Evolutionary conservation across 257 asterid genomes (phyloP).

Genomic region (Solanum pimpinellifolium): DNA sequence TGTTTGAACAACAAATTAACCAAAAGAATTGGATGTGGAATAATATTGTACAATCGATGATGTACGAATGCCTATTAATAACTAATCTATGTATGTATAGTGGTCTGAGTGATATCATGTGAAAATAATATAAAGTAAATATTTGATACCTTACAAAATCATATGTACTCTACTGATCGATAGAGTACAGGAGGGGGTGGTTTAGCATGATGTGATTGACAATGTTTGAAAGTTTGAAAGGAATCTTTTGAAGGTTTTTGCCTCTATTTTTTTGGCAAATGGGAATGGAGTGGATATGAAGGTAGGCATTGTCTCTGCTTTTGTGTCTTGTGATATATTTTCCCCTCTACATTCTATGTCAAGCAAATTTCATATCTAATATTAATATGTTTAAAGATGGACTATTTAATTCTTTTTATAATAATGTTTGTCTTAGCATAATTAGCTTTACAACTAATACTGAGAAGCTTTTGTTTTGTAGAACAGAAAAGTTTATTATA

Average conservation of each 20-base stretch:
- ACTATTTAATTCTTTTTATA: neutral
- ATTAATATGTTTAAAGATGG: neutral
- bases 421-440: neutral
- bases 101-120: neutral
- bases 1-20: neutral
- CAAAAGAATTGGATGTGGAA: neutral
- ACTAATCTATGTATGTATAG: neutral
- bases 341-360: neutral
- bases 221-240: neutral
- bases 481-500: neutral
- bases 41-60: neutral
- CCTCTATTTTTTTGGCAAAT: neutral
- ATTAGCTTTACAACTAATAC: neutral
- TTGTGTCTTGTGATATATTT: neutral
- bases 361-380: neutral
- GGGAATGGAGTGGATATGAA: slow-evolving; percentile 24
- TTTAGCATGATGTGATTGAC: neutral
- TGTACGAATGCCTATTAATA: neutral
- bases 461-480: neutral
- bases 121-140: neutral
- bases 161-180: neutral
- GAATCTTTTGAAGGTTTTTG: neutral
- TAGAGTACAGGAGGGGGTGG: neutral
- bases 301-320: slow-evolving; percentile 13
- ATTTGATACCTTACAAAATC: neutral